These are phyloP conservation scores for Backusella mclennaniae DNA, from an alignment of 192 early-diverging fungal genomes.

Conservation along the genomic window DNA sequence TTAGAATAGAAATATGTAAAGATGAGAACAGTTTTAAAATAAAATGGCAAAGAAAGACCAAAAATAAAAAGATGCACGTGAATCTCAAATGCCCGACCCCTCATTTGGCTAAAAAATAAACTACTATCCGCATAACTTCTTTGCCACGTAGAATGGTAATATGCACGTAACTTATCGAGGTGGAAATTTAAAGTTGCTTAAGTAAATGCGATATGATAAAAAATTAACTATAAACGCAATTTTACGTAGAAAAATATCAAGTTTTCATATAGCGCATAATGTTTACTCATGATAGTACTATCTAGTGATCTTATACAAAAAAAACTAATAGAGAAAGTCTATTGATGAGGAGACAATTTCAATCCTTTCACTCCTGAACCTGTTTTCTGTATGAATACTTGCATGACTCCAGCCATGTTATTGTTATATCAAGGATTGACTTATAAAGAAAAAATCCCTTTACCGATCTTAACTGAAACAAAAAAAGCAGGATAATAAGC, in stretches of 20 bases:
- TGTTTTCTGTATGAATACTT: conserved; percentile 1
- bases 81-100: not conserved
- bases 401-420: not conserved
- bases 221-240: not conserved
- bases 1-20: not conserved
- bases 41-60: not conserved
- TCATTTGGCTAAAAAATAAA: not conserved
- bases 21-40: not conserved
- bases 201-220: not conserved
- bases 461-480: not conserved
- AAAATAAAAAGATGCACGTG: not conserved
- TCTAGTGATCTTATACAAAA: not conserved
- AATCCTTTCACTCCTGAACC: not conserved
- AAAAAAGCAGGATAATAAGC: not conserved
- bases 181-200: not conserved
- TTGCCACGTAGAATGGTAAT: not conserved
- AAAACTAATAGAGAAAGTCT: not conserved
- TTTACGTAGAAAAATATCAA: not conserved
- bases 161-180: not conserved
- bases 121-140: not conserved
- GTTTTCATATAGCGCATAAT: no score
- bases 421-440: not conserved
- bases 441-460: not conserved
- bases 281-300: no score
- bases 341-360: not conserved